Evolutionary conservation across 2,329 filamentous ascomycete genomes (phyloP).

Genomic region (Tolypocladium endophyticum): DNA sequence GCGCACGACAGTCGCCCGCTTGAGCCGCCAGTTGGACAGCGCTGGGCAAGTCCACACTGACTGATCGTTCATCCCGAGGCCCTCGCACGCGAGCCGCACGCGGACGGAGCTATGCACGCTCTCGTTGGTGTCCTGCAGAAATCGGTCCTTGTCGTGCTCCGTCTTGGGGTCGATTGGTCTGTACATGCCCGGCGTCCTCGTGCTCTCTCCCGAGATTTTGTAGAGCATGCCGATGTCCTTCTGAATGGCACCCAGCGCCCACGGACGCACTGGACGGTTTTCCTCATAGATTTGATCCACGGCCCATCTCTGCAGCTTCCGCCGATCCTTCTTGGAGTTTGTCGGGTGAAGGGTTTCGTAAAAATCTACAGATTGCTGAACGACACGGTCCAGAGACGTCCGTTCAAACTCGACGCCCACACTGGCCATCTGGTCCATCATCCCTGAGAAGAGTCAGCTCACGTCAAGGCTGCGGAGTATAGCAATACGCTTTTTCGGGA

Average conservation of each 20-base stretch:
- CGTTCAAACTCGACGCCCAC: constrained; percentile 39
- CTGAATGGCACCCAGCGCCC: constrained; percentile 34
- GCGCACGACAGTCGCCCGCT: constrained; percentile 13
- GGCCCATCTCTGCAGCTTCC: constrained; percentile 27
- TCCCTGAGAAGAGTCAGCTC: constrained; percentile 26
- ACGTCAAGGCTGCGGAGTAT: neutral
- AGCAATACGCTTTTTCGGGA: neutral
- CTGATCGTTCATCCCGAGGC: constrained; percentile 38
- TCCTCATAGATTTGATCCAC: constrained; percentile 33
- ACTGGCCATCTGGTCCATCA: constrained; percentile 45
- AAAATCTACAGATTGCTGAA: constrained; percentile 20
- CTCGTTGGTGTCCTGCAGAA: constrained; percentile 42
- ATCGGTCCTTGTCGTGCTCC: constrained; percentile 22
- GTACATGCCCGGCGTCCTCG: constrained; percentile 38
- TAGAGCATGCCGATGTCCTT: constrained; percentile 29
- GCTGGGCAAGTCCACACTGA: constrained; percentile 35
- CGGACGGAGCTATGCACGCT: constrained; percentile 44
- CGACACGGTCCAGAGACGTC: constrained; percentile 28
- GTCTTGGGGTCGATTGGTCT: constrained; percentile 30
- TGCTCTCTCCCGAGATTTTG: constrained; percentile 29
- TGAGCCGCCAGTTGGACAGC: constrained; percentile 33
- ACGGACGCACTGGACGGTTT: constrained; percentile 37
- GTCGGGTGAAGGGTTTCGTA: constrained; percentile 14
- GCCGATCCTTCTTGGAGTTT: constrained; percentile 4
- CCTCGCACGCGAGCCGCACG: constrained; percentile 38